Base-by-base conservation (phyloP, 345 rosid genomes). In the Sonneratia alba region DNA sequence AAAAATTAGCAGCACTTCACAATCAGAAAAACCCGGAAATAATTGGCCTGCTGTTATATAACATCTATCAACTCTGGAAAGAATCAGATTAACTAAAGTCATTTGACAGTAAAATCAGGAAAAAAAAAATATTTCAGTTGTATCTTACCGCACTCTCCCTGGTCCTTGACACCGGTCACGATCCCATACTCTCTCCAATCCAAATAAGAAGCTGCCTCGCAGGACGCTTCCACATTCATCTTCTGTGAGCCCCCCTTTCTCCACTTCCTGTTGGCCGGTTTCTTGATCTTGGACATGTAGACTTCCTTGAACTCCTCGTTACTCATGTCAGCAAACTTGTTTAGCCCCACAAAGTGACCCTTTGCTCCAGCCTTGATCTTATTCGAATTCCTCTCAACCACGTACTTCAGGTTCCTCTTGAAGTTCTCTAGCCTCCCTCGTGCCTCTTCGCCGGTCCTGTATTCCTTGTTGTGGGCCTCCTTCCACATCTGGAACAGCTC, bases 271-370 rank as follows among this genome's bases (percentile, higher is more conserved):
- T 64, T 73, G 63, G 34, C 42, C 53, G 87, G 85, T 47, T 72
- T 87, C 66, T 80, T 84, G 66, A 83, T 81, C 78, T 87, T 81
- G 4, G 86, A 81, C 79, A 83, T 36, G 79, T 79, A 81, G 16
- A 18, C 53, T 34, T 74, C 36, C 67, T 43, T 78, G 77, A 88
- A 86, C 82, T 88, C 93, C 77, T 83, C 90, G 71, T 86, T 88
- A 78, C 83, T 83, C 83, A 88, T 47, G 67, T 88, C 93, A 36
- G 90, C 90, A 72, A 88, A 88, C 82, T 76, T 85, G 79, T 85
- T 88, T 77, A 88, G 59, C 43, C 93, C 93, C 71, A 85, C 87
- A 0, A 16, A 43, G 36, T 82, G 87, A 22, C 66, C 79, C 34
- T 32, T 8, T 5, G 27, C 51, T 14, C 68, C 40, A 10, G 75